Evolutionary conservation across 1,139 yeast genomes (phyloP).

Genomic region (Debaryomyces nepalensis): DNA sequence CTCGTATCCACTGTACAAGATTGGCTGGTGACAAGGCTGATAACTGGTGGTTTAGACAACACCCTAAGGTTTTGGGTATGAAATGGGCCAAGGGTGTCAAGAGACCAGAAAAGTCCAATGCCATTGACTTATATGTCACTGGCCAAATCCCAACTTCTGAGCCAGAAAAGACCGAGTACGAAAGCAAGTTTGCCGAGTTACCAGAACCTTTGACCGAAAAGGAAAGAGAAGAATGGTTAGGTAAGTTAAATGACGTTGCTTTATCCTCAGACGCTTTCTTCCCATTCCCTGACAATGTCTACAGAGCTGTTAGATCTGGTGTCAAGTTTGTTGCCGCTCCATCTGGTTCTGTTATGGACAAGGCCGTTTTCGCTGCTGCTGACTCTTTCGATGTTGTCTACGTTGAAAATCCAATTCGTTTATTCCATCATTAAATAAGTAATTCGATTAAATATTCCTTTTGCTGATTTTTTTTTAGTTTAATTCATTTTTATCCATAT

Average conservation of each 20-base stretch:
- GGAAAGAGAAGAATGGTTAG: slow-evolving; percentile 89
- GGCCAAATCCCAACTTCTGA: slow-evolving; percentile 89
- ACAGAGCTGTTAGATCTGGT: slow-evolving; percentile 96
- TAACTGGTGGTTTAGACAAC: slow-evolving; percentile 99
- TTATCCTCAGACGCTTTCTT: slow-evolving; percentile 97
- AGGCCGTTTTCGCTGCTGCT: slow-evolving; percentile 94
- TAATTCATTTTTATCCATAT: slow-evolving; percentile 3
- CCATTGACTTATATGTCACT: slow-evolving; percentile 91
- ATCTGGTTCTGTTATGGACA: slow-evolving; percentile 96
- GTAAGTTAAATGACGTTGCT: slow-evolving; percentile 81
- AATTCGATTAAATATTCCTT: slow-evolving; percentile 5
- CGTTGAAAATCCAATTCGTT: slow-evolving; percentile 93
- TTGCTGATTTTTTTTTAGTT: slow-evolving; percentile 6
- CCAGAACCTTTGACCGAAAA: slow-evolving; percentile 82
- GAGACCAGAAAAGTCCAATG: slow-evolving; percentile 98
- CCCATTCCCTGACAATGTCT: slow-evolving; percentile 99
- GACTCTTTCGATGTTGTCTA: slow-evolving; percentile 85
- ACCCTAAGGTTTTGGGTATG: slow-evolving; percentile 88
- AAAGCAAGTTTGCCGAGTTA: slow-evolving; percentile 78
- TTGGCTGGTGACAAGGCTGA: slow-evolving; percentile 99
- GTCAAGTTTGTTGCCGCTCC: slow-evolving; percentile 97
- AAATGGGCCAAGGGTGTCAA: slow-evolving; percentile 98
- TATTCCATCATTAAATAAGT: slow-evolving; percentile 82
- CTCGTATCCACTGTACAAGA: slow-evolving; percentile 98
- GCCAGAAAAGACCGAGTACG: slow-evolving; percentile 92